These are phyloP conservation scores for Hyaloscypha variabilis DNA, from an alignment of 495 filamentous ascomycete species.

Conservation along the genomic window DNA sequence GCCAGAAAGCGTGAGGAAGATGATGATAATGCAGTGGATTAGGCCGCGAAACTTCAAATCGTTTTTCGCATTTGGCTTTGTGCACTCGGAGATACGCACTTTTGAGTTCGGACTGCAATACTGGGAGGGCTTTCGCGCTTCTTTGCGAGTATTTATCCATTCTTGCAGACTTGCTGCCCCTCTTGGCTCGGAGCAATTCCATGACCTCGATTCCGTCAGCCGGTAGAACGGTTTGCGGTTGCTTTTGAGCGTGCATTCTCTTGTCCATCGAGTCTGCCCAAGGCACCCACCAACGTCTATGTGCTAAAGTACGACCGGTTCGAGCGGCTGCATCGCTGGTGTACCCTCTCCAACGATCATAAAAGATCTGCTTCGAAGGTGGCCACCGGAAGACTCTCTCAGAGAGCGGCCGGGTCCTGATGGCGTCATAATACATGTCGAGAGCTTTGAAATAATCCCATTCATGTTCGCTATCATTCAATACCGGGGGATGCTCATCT, in stretches of 20 bases:
- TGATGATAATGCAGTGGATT: no score
- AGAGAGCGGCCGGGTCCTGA: background rate
- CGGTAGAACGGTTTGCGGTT: background rate
- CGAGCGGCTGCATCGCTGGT: no score
- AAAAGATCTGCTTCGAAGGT: constrained; percentile 19
- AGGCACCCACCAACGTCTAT: no score
- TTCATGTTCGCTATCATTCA: background rate
- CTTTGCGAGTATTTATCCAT: background rate
- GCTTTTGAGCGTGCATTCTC: background rate
- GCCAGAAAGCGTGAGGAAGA: no score
- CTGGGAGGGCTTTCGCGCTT: background rate
- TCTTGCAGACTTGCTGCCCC: background rate
- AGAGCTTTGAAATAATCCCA: background rate
- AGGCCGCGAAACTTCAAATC: no score
- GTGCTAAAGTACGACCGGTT: no score
- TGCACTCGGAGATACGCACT: no score
- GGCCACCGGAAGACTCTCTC: constrained; percentile 17
- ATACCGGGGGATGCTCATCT: background rate
- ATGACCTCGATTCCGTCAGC: background rate
- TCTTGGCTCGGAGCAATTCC: background rate
- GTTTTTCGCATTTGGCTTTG: no score
- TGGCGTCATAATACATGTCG: background rate
- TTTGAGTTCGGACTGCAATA: no score
- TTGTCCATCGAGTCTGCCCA: background rate
- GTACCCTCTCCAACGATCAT: constrained; percentile 12